Evolutionary conservation across 2,329 filamentous ascomycete species (phyloP), one percentile per base, ranked within the genome.

Genomic region (Colletotrichum costaricense): DNA sequence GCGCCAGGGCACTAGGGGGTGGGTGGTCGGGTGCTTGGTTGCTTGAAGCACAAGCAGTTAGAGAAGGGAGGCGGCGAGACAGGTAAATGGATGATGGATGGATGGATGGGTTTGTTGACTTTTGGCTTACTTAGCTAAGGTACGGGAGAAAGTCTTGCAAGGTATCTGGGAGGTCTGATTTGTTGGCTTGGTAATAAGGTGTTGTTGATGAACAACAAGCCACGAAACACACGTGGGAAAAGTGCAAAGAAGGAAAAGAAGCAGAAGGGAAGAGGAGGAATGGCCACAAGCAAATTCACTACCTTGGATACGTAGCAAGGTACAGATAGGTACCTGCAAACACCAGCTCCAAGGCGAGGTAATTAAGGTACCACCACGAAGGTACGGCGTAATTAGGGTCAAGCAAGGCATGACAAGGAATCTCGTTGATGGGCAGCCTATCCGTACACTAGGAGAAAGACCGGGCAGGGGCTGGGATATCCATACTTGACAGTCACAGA

Each of bases 11-110:
- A 12, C 42, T 9, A 26, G 14, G 38, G 38, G 35, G 35, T 16
- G 59, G 59, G 9, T 16, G 12, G 59, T 30, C 42, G 16, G 59
- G 3, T 28, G 49, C 30, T 28, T 55, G 26, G 52, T 49, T n/a
- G 52, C 52, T 24, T 69, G 69, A 72, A 28, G 69, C 69, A 72
- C 69, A 30, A 69, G 46, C 42, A 70, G 70, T 73, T 55, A 35
- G 70, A 69, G 70, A 64, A 70, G 65, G 38, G 42, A 49, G 42
- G 9, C 42, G 19, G 42, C 42, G 42, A 49, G 42, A 49, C 42
- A 8, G 42, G 19, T 49, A 3, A 7, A 46, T 46, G 42, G 35
- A 16, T 42, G 19, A 49, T 49, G 42, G 42, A 49, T 49, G 16
- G 38, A 42, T 35, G 33, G 38, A 42, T 42, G 16, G 38, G 22